phyloP scores from a whole-genome alignment of 1,284 basidiomycete genomes.

The Ustilago nuda region DNA sequence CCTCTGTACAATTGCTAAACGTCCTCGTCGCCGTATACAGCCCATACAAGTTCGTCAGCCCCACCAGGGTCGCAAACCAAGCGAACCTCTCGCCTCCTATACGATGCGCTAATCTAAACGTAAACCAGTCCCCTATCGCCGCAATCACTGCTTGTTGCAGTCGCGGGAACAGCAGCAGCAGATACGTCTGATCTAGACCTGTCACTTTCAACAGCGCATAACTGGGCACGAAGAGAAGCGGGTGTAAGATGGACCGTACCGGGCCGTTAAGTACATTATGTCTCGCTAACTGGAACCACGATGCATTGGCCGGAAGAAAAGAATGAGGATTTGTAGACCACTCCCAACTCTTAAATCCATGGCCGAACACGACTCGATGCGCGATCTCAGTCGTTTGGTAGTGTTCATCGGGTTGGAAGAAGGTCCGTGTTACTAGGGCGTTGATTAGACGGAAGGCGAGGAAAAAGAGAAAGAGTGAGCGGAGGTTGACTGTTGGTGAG shows the following conservation, averaged over 20 bases:
- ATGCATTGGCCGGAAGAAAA: background rate
- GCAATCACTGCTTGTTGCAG: constrained; percentile 84
- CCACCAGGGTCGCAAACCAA: constrained; percentile 74
- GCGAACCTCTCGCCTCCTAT: constrained; percentile 76
- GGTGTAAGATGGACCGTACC: constrained; percentile 69
- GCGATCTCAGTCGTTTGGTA: constrained; percentile 95
- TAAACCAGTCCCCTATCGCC: constrained; percentile 82
- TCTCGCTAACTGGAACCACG: constrained; percentile 11
- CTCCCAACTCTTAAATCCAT: constrained; percentile 95
- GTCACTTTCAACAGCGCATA: constrained; percentile 78
- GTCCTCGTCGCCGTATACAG: constrained; percentile 85
- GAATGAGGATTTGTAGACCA: constrained; percentile 73
- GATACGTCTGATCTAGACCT: constrained; percentile 72
- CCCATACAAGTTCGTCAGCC: constrained; percentile 87
- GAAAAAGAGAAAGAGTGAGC: constrained; percentile 40
- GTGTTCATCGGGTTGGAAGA: constrained; percentile 98
- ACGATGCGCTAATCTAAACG: constrained; percentile 76
- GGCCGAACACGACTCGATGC: constrained; percentile 86
- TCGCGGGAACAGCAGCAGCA: constrained; percentile 74
- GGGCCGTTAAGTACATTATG: constrained; percentile 51
- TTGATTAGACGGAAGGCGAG: constrained; percentile 70
- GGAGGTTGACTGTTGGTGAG: constrained; percentile 7
- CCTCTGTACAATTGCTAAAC: constrained; percentile 92
- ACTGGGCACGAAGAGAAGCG: constrained; percentile 78
- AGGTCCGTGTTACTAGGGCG: constrained; percentile 81